phyloP scores from a whole-genome alignment of 2,329 filamentous ascomycete species.

The Fusarium lateritium region DNA sequence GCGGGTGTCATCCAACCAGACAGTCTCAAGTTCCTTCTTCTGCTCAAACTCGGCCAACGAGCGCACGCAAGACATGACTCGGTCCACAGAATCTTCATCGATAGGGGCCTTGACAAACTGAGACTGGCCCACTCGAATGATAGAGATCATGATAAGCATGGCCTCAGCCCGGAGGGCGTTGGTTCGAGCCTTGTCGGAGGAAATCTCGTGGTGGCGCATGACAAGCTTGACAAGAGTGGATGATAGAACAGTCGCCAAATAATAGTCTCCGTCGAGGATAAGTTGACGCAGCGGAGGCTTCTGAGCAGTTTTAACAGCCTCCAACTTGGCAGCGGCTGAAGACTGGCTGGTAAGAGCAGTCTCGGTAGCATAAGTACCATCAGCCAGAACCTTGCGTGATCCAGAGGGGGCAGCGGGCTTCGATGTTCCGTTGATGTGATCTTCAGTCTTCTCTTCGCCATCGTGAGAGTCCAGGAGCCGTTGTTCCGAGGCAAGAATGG shows the following conservation, averaged over 20 bases:
- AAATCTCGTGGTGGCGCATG: conserved; percentile 97
- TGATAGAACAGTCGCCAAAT: conserved; percentile 93
- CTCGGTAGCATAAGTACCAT: conserved; percentile 98
- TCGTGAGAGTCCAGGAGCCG: conserved; percentile 89
- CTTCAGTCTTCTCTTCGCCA: conserved; percentile 72
- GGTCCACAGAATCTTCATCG: conserved; percentile 97
- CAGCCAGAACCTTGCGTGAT: conserved; percentile 91
- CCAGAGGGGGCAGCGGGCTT: conserved; percentile 84
- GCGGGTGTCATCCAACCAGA: conserved; percentile 94
- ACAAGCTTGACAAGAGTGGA: conserved; percentile 97
- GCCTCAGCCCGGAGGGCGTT: conserved; percentile 96
- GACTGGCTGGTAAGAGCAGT: conserved; percentile 95
- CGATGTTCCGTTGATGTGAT: conserved; percentile 84
- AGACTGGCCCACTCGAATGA: conserved; percentile 98
- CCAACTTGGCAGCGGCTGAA: conserved; percentile 88
- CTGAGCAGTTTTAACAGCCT: conserved; percentile 96
- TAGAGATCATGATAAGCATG: conserved; percentile 99
- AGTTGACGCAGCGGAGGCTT: conserved; percentile 96
- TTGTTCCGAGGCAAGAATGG: conserved; percentile 95
- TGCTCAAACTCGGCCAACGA: conserved; percentile 91
- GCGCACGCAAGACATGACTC: conserved; percentile 97
- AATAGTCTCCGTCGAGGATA: conserved; percentile 97
- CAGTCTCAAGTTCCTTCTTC: conserved; percentile 90
- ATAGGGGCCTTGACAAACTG: conserved; percentile 98
- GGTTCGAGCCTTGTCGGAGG: conserved; percentile 85